A percentile compares a stretch with the other conserved stretches of the same genome.
phyloP scores from a whole-genome alignment of 1,139 yeast species.

The Yarrowia galli region DNA sequence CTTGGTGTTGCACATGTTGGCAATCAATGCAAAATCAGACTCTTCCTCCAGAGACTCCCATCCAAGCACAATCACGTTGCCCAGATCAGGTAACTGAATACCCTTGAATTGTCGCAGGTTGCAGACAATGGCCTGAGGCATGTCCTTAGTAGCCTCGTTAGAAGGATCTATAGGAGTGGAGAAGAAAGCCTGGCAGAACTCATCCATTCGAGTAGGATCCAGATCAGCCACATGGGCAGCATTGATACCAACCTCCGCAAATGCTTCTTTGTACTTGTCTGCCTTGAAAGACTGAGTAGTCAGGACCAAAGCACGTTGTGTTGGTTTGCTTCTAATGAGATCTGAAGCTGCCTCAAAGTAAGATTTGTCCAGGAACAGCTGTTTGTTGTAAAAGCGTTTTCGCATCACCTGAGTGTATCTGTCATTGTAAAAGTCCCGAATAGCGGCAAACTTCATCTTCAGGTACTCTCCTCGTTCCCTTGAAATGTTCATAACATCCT shows the following conservation, averaged over 20 bases:
- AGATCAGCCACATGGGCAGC: conserved; percentile 34
- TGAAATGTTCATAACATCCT: not conserved
- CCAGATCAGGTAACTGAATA: conserved; percentile 11
- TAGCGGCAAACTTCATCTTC: conserved; percentile 25
- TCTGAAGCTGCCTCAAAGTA: conserved; percentile 28
- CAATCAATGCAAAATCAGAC: conserved; percentile 30
- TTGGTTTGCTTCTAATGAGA: conserved; percentile 7
- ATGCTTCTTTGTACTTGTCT: conserved; percentile 32
- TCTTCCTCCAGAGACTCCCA: conserved; percentile 37
- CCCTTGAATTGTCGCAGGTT: conserved; percentile 23
- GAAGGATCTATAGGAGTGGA: conserved; percentile 14
- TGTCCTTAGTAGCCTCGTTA: conserved; percentile 17
- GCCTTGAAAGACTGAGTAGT: conserved; percentile 32
- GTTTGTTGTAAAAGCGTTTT: conserved; percentile 23
- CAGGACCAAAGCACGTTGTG: conserved; percentile 18
- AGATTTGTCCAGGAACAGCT: conserved; percentile 4
- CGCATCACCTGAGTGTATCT: conserved; percentile 28
- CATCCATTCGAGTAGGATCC: conserved; percentile 20
- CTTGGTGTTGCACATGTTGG: conserved; percentile 27
- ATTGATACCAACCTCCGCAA: conserved; percentile 12
- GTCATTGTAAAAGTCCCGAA: conserved; percentile 30
- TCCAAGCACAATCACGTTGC: conserved; percentile 25
- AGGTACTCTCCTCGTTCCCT: conserved; percentile 17
- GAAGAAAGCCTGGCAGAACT: conserved; percentile 23
- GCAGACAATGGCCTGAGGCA: conserved; percentile 34